phyloP scores from a whole-genome alignment of 106 monocot genomes.

The Iris macrosiphon region DNA sequence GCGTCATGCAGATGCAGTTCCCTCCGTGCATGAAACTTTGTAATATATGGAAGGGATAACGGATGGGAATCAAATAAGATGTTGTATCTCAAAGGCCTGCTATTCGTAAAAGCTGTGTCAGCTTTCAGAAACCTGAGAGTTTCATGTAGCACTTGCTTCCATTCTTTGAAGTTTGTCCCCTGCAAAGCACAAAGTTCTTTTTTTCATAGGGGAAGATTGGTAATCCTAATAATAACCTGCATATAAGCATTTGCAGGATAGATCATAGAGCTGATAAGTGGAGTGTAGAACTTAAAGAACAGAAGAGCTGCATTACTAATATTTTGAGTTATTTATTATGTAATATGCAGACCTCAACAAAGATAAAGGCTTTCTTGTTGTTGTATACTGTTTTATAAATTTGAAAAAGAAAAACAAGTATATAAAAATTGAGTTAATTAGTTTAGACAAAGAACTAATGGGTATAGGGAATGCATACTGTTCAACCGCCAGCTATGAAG shows the following conservation, averaged over 20 bases:
- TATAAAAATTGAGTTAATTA: too few relatives aligned
- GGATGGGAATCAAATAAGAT: conserved; percentile 66
- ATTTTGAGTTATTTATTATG: background rate
- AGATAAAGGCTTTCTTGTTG: background rate
- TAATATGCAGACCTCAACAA: background rate
- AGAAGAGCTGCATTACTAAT: background rate
- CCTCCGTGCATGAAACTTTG: conserved; percentile 57
- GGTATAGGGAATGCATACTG: too few relatives aligned
- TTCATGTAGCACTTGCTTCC: conserved; percentile 88
- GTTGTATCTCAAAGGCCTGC: conserved; percentile 72
- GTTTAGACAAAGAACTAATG: too few relatives aligned
- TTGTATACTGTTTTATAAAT: too few relatives aligned
- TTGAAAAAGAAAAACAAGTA: too few relatives aligned
- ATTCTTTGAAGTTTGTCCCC: conserved; percentile 89
- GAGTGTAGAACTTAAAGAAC: background rate
- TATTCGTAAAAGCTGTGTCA: conserved; percentile 34
- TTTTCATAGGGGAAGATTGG: background rate
- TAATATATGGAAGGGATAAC: conserved; percentile 53
- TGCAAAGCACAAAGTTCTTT: conserved; percentile 15
- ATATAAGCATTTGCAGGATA: too few relatives aligned
- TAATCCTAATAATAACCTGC: background rate
- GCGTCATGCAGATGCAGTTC: conserved; percentile 71
- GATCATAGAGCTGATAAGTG: background rate
- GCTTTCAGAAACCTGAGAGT: conserved; percentile 70
- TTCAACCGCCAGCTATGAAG: too few relatives aligned